Evolutionary conservation across 116 monocot genomes (phyloP), one percentile per base, ranked within the genome.

Genomic region (Iris pallida): DNA sequence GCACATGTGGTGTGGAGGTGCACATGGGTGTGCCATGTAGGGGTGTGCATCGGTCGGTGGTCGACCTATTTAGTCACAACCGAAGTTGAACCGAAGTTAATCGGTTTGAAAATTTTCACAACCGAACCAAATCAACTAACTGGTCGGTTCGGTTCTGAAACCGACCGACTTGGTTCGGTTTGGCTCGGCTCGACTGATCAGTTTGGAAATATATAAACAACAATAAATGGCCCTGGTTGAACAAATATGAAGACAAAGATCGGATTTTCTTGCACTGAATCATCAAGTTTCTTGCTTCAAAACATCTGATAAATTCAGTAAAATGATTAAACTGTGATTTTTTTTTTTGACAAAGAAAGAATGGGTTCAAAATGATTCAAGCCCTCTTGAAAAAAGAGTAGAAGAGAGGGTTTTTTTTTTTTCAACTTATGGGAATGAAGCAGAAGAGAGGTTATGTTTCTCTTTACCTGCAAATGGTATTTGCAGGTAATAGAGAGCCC

Each of bases 401-500:
- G 44, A 5, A 19, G 53, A 42, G 20, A 53, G 4, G 42, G 7
- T 15, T 63, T 63, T 6, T 17, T 47, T 18, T 46, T 47, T 42
- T 54, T 67, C 15, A 51, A 30, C 30, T 30, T 30, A 1, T 30
- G 30, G 30, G 17, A 12, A 6, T 8, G 47, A 12, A 4, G n/a
- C n/a, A n/a, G n/a, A n/a, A n/a, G n/a, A n/a, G n/a, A n/a, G n/a
- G n/a, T n/a, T 30, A 30, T 30, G 30, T 30, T 15, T 13, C 53
- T 15, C 56, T 17, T 60, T 73, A 90, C 90, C 86, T 90, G 90
- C 18, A 90, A 75, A 57, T 90, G 90, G 13, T 86, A 79, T 90
- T 90, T 65, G 86, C 86, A 78, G 86, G 86, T 86, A 59, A 90
- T 90, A 58, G 66, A 84, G 5, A 90, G 72, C 9, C 90, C 90